phyloP scores from a whole-genome alignment of 208 protist genomes.

The Leishmania gerbilli region DNA sequence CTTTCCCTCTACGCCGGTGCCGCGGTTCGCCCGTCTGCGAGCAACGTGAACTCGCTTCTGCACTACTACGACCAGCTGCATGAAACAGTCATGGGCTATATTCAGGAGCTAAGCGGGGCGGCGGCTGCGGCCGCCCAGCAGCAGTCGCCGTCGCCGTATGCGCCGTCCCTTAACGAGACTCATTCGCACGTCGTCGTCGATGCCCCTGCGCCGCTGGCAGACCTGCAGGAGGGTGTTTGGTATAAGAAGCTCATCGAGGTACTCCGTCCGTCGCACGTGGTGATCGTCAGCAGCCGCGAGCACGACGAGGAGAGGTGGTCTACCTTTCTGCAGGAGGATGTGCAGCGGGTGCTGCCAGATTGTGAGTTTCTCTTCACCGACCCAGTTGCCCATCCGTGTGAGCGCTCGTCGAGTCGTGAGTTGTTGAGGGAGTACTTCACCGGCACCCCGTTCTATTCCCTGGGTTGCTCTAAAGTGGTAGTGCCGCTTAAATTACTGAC shows the following conservation, averaged over 20 bases:
- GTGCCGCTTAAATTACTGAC: constrained; percentile 45
- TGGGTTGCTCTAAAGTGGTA: constrained; percentile 81
- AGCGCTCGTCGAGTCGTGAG: constrained; percentile 24
- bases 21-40: constrained; percentile 40
- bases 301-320: constrained; percentile 57
- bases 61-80: constrained; percentile 69
- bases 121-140: constrained; percentile 4
- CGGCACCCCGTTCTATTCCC: constrained; percentile 42
- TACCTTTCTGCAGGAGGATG: constrained; percentile 73
- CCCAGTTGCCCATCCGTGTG: constrained; percentile 33
- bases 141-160: constrained; percentile 3
- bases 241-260: constrained; percentile 75
- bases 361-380: constrained; percentile 60
- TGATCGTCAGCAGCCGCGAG: constrained; percentile 56
- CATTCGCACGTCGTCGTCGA: constrained; percentile 63
- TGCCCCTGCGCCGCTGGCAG: constrained; percentile 56
- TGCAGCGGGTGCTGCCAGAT: constrained; percentile 72
- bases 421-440: constrained; percentile 72
- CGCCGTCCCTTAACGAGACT: constrained; percentile 11
- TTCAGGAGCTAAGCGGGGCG: constrained; percentile 38
- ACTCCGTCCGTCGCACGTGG: constrained; percentile 73
- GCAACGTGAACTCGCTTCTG: constrained; percentile 39
- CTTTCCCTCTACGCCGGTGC: constrained; percentile 62
- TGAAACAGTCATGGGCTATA: constrained; percentile 43
- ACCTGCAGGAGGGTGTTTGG: constrained; percentile 65